phyloP scores from a whole-genome alignment of 75 land plant genomes.

The Selaginella moellendorffii region DNA sequence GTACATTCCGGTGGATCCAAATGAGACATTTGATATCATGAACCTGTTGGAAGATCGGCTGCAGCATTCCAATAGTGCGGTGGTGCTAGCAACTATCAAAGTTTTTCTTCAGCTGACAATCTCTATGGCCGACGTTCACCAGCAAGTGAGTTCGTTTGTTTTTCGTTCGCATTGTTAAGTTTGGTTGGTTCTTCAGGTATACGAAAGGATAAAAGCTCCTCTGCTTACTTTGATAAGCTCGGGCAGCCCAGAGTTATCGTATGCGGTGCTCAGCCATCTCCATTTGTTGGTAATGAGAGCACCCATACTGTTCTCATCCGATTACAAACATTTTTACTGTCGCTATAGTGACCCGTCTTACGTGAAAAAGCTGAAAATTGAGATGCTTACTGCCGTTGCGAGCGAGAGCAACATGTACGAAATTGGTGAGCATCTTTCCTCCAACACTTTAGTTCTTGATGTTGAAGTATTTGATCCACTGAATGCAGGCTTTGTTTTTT shows the following conservation, averaged over 20 bases:
- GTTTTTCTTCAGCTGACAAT: slow-evolving; percentile 83
- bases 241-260: slow-evolving; percentile 88
- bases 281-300: slow-evolving; percentile 96
- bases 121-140: slow-evolving; percentile 98
- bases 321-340: slow-evolving; percentile 96
- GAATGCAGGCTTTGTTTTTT: slow-evolving; percentile 3
- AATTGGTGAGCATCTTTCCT: slow-evolving; percentile 39
- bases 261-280: slow-evolving; percentile 90
- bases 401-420: slow-evolving; percentile 97
- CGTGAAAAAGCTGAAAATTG: slow-evolving; percentile 93
- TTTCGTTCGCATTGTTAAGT: neutral
- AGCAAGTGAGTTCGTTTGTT: slow-evolving; percentile 43
- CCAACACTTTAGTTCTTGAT: too few species aligned
- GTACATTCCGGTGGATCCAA: slow-evolving; percentile 71
- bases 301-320: slow-evolving; percentile 79
- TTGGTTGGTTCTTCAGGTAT: slow-evolving; percentile 39
- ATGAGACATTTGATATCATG: slow-evolving; percentile 96
- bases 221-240: slow-evolving; percentile 82
- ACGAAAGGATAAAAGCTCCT: slow-evolving; percentile 96
- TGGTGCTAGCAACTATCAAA: slow-evolving; percentile 90
- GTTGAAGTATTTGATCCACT: too few species aligned
- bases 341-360: slow-evolving; percentile 96
- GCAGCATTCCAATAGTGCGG: slow-evolving; percentile 98
- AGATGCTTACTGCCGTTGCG: slow-evolving; percentile 98
- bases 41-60: slow-evolving; percentile 94